Base-by-base conservation (phyloP, 179 eudicot genomes). In the Corrigiola litoralis region DNA sequence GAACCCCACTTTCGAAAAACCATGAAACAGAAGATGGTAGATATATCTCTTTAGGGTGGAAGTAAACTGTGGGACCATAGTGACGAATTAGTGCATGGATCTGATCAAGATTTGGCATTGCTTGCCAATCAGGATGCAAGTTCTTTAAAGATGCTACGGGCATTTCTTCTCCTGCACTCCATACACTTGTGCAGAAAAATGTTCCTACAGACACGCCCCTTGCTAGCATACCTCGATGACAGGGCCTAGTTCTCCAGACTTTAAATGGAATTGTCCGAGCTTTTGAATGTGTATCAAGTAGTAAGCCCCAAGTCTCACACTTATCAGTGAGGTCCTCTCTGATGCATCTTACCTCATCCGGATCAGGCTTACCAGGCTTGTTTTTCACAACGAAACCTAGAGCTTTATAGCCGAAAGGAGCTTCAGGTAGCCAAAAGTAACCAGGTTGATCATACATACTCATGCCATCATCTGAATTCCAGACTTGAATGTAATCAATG, bases 321-420 rank as follows among this genome's bases (percentile, higher is more conserved):
- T 72, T 67, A 53, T 88, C 96, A 0, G 88, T 82, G 6, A 91
- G 82, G 63, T 91, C 95, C 57, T 73, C 79, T 79, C 96, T 85
- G 28, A 91, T 86, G 50, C 99, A 91, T 63, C 86, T 84, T 47
- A 87, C 74, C 64, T 84, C 89, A 6, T 62, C 75, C 46, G 78
- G 50, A 20, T 67, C 63, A 6, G 99, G 99, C 74, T 83, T 91
- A 6, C 50, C 71, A 0, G 88, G 73, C 46, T 67, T 72, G 57
- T 69, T 78, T 2, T 91, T 82, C 31, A 90, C 95, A 48, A 88
- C 68, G 62, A 84, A 94, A 20, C 99, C 99, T 50, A 91, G 33
- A 42, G 97, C 75, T 76, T 80, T 83, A 69, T 90, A 94, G 44
- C 97, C 99, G 31, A 82, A 79, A 42, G 99, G 97, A 28, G 97